These are phyloP conservation scores for Fusarium cicatricum DNA, from an alignment of 2,329 filamentous ascomycete genomes.

Conservation along the genomic window DNA sequence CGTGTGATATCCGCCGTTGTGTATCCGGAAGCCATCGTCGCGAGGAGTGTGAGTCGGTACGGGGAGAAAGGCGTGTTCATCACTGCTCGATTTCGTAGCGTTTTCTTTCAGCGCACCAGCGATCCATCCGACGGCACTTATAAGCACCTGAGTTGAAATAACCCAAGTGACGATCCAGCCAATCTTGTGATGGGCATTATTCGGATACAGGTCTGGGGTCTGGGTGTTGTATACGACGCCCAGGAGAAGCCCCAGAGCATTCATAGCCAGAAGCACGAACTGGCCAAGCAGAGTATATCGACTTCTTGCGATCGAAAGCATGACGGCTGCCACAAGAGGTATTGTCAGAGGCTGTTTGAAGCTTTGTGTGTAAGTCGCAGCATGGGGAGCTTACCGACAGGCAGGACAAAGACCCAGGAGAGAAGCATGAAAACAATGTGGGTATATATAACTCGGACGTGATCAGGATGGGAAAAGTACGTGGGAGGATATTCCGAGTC, in stretches of 20 bases:
- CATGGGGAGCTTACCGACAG: conserved; percentile 65
- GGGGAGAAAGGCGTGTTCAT: conserved; percentile 65
- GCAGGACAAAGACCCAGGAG: conserved; percentile 77
- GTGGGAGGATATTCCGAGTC: conserved; percentile 53
- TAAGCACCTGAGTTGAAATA: conserved; percentile 71
- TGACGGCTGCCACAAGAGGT: conserved; percentile 66
- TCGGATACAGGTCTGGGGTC: conserved; percentile 86
- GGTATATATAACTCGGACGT: conserved; percentile 66
- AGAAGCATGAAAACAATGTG: conserved; percentile 77
- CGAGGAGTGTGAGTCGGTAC: conserved; percentile 58
- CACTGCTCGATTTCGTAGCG: background rate
- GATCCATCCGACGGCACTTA: conserved; percentile 72
- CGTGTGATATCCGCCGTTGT: conserved; percentile 59
- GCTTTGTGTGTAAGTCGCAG: background rate
- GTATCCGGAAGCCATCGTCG: conserved; percentile 2
- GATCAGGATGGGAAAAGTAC: conserved; percentile 66
- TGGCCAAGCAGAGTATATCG: conserved; percentile 75
- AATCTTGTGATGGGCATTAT: conserved; percentile 87
- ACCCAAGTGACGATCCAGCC: conserved; percentile 86
- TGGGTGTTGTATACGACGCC: conserved; percentile 78
- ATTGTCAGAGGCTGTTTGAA: conserved; percentile 10
- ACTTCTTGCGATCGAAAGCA: conserved; percentile 85
- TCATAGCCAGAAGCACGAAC: conserved; percentile 70
- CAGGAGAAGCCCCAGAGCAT: conserved; percentile 70
- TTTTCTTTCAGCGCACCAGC: conserved; percentile 42